Base-by-base conservation (phyloP, 1,284 basidiomycete genomes). In the Cystobasidium pallidum region DNA sequence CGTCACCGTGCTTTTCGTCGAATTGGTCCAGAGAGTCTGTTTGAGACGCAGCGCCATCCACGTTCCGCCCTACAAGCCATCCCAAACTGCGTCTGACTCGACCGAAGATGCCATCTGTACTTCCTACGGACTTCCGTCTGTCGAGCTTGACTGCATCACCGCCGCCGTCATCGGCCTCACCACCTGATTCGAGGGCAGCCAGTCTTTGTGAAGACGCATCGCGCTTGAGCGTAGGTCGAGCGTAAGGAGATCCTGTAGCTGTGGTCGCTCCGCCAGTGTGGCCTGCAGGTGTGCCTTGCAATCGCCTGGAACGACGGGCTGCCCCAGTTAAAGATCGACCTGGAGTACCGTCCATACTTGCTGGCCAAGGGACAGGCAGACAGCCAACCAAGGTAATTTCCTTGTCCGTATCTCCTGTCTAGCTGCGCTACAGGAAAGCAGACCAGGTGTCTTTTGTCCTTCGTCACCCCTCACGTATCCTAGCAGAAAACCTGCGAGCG, bases 251-350 rank as follows among this genome's bases (percentile, higher is more conserved):
- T 19, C 61, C 68, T 36, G 68, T 39, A 15, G 68, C 68, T 17
- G 54, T 55, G 1, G 55, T 64, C 19, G 68, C 68, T 43, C 39
- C 28, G 6, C 59, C 61, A 41, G 51, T 21, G 36, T 63, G 68
- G 28, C 68, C 59, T 24, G 68, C 39, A 7, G 68, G 47, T 32
- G 58, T 64, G 8, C 43, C 49, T 66, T 54, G 68, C 28, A 71
- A 61, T 11, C 68, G 59, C 17, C 68, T 43, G n/a, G 59, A 59
- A 21, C 68, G 45, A 30, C 68, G 39, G 28, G 68, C 58, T 36
- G 68, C 57, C 21, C 68, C 68, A 55, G 68, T 59, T 19, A 71
- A 34, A 43, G 68, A 71, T 7, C 57, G 68, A 45, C 61, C 59
- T 17, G 68, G 59, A 19, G 68, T 45, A 28, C 17, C 51, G 34